A percentile compares a stretch with the other conserved stretches of the same genome.
Evolutionary conservation across 164 flowering plant genomes (phyloP).

Genomic region (Umbellularia californica): DNA sequence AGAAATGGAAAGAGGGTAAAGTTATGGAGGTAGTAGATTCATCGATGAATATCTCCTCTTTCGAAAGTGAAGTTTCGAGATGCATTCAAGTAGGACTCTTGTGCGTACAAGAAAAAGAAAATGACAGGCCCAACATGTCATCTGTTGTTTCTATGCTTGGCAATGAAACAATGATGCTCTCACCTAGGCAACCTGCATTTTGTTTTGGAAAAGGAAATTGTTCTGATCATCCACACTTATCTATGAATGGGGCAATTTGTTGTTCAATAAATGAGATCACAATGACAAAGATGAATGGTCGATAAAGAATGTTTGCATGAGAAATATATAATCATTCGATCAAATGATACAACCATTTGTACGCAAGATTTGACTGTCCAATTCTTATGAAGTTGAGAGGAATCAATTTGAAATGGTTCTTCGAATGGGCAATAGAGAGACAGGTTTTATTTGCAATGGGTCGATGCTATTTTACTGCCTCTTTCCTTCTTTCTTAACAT

Average conservation of each 20-base stretch:
- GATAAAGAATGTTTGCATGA: background rate
- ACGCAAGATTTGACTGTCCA: too few relatives aligned
- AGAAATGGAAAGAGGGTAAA: slow-evolving; percentile 9
- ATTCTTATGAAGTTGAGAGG: too few relatives aligned
- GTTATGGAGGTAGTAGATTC: slow-evolving; percentile 7
- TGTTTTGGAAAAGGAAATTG: background rate
- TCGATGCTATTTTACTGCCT: too few relatives aligned
- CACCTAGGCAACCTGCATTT: background rate
- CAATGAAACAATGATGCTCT: background rate
- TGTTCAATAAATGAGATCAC: slow-evolving; percentile 1
- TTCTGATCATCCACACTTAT: background rate
- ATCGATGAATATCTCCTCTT: background rate
- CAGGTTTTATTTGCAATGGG: too few relatives aligned
- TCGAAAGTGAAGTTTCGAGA: background rate
- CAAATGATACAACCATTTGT: too few relatives aligned
- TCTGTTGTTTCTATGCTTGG: slow-evolving; percentile 4
- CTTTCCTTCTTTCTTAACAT: too few relatives aligned
- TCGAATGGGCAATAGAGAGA: too few relatives aligned
- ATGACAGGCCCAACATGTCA: slow-evolving; percentile 4
- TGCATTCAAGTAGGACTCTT: slow-evolving; percentile 10
- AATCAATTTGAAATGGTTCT: too few relatives aligned
- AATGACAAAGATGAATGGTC: background rate
- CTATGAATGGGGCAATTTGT: background rate
- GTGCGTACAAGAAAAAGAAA: slow-evolving; percentile 3
- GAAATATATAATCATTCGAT: too few relatives aligned